phyloP scores from a whole-genome alignment of 495 filamentous ascomycete genomes.

The Penicillium pulvis region DNA sequence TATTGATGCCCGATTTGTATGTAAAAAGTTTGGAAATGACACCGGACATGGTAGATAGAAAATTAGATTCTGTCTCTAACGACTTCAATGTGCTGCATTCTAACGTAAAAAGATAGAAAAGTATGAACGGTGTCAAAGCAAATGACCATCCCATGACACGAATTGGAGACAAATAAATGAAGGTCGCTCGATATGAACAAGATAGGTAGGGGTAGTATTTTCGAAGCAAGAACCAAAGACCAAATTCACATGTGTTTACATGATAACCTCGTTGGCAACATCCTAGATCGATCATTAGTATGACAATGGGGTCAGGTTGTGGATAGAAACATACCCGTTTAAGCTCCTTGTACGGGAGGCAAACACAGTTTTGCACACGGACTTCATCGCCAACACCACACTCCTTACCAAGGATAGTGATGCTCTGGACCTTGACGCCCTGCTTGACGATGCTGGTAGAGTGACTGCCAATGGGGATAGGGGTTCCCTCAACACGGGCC shows the following conservation, averaged over 20 bases:
- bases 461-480: conserved; percentile 86
- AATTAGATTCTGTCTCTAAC: conserved; percentile 16
- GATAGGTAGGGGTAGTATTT: conserved; percentile 24
- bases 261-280: conserved; percentile 94
- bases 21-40: conserved; percentile 5
- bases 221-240: conserved; percentile 21
- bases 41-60: conserved; percentile 11
- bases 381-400: conserved; percentile 94
- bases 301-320: not conserved
- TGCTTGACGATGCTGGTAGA: conserved; percentile 95
- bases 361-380: conserved; percentile 97
- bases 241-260: conserved; percentile 56
- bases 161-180: conserved; percentile 22
- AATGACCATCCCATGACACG: conserved; percentile 22
- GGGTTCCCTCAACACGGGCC: conserved; percentile 96
- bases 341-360: conserved; percentile 96
- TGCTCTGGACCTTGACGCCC: conserved; percentile 97
- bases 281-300: conserved; percentile 54
- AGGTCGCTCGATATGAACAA: conserved; percentile 29
- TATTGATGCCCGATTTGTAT: conserved; percentile 1
- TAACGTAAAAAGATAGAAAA: conserved; percentile 5
- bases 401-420: conserved; percentile 97
- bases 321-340: conserved; percentile 78
- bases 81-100: conserved; percentile 14
- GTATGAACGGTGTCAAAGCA: conserved; percentile 15